Evolutionary conservation across 148 eudicot genomes (phyloP), one percentile per base, ranked within the genome.

Genomic region (Simmondsia chinensis): DNA sequence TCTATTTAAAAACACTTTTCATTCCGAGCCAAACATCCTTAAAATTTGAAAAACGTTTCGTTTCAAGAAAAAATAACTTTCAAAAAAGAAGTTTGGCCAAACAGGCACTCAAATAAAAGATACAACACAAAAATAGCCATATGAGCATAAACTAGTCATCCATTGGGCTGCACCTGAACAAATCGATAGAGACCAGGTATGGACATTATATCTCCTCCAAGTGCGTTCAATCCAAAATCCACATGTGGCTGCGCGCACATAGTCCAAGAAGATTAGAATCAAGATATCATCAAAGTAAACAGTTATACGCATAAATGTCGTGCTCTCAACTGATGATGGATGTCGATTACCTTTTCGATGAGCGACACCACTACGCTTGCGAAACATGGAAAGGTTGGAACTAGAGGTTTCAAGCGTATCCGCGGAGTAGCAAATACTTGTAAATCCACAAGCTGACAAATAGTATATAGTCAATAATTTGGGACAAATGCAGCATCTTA

Each of bases 151-250:
- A n/a, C n/a, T n/a, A n/a, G n/a, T n/a, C n/a, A n/a, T n/a, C n/a
- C n/a, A n/a, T n/a, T n/a, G n/a, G n/a, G n/a, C n/a, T 62, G 60
- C 67, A 86, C 97, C 95, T 89, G 97, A 71, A 84, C 75, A 61
- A 66, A 70, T 45, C 74, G 87, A 61, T 89, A 89, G 38, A 89
- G 73, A 23, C 93, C 95, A 25, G 97, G 97, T 66, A 89, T 69
- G 55, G 95, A 59, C 97, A 89, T 89, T 53, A 89, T 11, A 44
- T 89, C 97, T 18, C 84, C 95, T 50, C 97, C 97, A 40, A 89
- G 50, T 21, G 81, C 68, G 41, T 73, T 74, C 52, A 89, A 28
- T 50, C 97, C 97, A 50, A 89, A 84, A 70, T 89, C 97, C 30
- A 89, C 67, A 48, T 69, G 54, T 5, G 97, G 97, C 97, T 89